Evolutionary conservation across 2,329 filamentous ascomycete genomes (phyloP), one percentile per base, ranked within the genome.

Genomic region (Paraphaeosphaeria sporulosa): DNA sequence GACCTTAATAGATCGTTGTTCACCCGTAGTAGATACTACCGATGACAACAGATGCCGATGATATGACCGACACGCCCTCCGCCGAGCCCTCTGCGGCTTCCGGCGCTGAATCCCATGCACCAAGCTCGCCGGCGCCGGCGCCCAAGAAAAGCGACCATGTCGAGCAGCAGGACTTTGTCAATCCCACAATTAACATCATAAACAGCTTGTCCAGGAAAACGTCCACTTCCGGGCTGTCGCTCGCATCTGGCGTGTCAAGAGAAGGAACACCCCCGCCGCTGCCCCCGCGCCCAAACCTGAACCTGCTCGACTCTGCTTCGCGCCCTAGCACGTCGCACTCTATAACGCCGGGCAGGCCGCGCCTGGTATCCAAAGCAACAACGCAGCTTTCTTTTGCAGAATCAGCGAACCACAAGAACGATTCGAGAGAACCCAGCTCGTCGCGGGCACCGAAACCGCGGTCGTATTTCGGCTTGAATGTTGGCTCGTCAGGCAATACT

Each of bases 351-450:
- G 55, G 70, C 6, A 66, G 75, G 53, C 81, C 82, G 25, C 76
- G 79, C 58, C 69, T 84, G 19, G 76, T 80, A 27, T 88, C 90
- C 1, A 88, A 87, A 60, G 88, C 94, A 50, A 97, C 94, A 3
- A 97, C 93, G 0, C 93, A 93, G 10, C 73, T 98, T 15, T 94
- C 93, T 0, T 86, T 92, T 17, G 85, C 93, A 63, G 93, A 94
- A 66, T 92, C 90, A 0, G 84, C 94, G 52, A 88, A 89, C 1
- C 90, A 91, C 64, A 88, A 87, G 12, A 91, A 92, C 25, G 68
- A 74, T 52, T 60, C 63, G 43, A 60, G 44, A 54, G 74, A 68
- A 60, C 72, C 54, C 61, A 76, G 68, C 10, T 50, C 65, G 1
- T 67, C 73, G 7, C 61, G 64, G 5, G 65, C 66, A n/a, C 79